A percentile compares a stretch with the other conserved stretches of the same genome.
Evolutionary conservation across 257 asterid species (phyloP).

Genomic region (Thymus quinquecostatus): DNA sequence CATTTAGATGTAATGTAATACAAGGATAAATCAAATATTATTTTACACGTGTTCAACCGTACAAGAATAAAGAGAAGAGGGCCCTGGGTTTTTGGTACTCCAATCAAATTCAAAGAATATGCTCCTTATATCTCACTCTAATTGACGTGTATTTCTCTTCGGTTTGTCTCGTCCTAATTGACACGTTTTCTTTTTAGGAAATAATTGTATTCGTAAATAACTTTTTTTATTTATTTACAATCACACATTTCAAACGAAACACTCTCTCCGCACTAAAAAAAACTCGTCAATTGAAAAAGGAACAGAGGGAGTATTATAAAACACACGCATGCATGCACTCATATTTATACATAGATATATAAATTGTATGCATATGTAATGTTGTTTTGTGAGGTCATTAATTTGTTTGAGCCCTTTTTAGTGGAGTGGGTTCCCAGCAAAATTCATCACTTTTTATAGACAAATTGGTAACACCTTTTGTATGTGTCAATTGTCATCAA

Average conservation of each 20-base stretch:
- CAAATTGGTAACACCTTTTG: constrained; percentile 21
- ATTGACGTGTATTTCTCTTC: too few relatives aligned
- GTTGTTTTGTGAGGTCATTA: neutral
- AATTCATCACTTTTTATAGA: constrained; percentile 1
- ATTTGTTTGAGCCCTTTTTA: constrained; percentile 4
- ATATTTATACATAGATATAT: neutral
- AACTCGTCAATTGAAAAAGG: too few relatives aligned
- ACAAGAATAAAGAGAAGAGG: constrained; percentile 9
- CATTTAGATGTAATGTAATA: neutral
- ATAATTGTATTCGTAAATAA: too few relatives aligned
- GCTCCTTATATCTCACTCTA: too few relatives aligned
- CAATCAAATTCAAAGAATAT: neutral
- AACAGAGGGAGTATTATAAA: too few relatives aligned
- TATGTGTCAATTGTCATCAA: constrained; percentile 8
- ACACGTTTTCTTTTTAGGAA: too few relatives aligned
- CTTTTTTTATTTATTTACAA: too few relatives aligned
- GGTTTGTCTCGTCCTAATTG: too few relatives aligned
- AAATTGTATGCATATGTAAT: neutral
- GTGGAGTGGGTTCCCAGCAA: constrained; percentile 14
- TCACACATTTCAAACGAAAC: too few relatives aligned
- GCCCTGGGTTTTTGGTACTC: neutral
- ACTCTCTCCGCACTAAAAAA: too few relatives aligned
- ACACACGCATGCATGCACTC: too few relatives aligned
- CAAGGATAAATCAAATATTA: constrained; percentile 12
- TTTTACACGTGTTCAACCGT: constrained; percentile 34